These are phyloP conservation scores for Geranium brycei DNA, from an alignment of 345 rosid genomes.

Conservation along the genomic window DNA sequence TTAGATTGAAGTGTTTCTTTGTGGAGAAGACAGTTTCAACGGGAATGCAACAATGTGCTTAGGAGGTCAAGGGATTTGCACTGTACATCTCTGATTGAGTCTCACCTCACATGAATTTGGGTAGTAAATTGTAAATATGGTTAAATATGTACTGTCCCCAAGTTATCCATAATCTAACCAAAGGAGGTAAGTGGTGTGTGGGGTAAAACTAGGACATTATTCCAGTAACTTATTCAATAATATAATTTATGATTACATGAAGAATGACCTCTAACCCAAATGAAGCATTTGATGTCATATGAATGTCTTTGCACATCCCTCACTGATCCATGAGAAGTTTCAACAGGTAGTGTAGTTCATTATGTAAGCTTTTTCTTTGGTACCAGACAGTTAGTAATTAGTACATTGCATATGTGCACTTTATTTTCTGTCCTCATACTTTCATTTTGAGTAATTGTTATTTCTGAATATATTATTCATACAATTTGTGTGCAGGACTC, in stretches of 20 bases:
- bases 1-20: no score
- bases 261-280: not conserved
- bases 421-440: not conserved
- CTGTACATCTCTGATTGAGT: no score
- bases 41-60: no score
- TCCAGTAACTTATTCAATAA: no score
- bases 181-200: no score
- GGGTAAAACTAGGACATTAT: no score
- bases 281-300: not conserved
- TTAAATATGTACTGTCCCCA: no score
- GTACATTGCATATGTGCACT: not conserved
- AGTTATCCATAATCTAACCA: no score
- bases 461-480: not conserved
- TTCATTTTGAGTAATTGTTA: not conserved
- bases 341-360: not conserved
- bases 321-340: not conserved
- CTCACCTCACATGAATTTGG: no score
- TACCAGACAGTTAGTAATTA: not conserved
- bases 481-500: constrained; percentile 36
- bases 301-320: not conserved
- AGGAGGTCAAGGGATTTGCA: no score
- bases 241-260: not conserved
- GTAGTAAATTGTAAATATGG: no score
- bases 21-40: no score
- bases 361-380: not conserved